Base-by-base conservation (phyloP, 2,329 filamentous ascomycete species). In the Fusarium albidum region DNA sequence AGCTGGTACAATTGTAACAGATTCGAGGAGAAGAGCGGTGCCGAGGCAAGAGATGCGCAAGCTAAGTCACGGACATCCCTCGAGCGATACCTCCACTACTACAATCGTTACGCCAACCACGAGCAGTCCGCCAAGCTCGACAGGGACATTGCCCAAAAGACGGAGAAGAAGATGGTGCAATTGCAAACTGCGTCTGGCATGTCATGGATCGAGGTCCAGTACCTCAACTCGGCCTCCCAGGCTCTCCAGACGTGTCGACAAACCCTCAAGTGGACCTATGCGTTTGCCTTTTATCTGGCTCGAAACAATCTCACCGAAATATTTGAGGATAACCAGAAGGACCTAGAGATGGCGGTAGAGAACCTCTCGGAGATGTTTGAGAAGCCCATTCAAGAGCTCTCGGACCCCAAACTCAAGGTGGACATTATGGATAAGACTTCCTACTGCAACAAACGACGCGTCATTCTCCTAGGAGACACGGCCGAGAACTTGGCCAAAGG, bases 1-100 rank as follows among this genome's bases (percentile, higher is more conserved):
- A 96, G 92, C 75, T 99, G 95, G 95, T 99, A 99, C 80, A 99
- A 96, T 74, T 99, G 95, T 82, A 99, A 96, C 71, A 84, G 95
- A 9, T 99, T 89, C 67, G 95, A 99, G 70, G 95, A 98, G 77
- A 97, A 95, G 81, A 96, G 91, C 61, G 95, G 95, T 3, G 82
- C 86, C 0, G 93, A 97, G 50, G 95, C 95, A 5, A 84, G 95
- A 29, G 92, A 96, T 72, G 92, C 92, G 1, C 95, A 99, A 72
- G 92, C 95, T 3, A 92, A 89, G 71, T 96, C 92, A 9, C 84
- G 95, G 21, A 89, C 94, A 26, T 96, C 91, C 0, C 79, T 99
- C 13, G 94, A 99, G 73, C 87, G 95, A n/a, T 99, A 99, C 62
- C 79, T 99, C 8, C 93, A 99, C 73, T 99, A 99, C 79, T 99